phyloP scores from a whole-genome alignment of 2,329 filamentous ascomycete species.

The Ophiostoma ulmi region DNA sequence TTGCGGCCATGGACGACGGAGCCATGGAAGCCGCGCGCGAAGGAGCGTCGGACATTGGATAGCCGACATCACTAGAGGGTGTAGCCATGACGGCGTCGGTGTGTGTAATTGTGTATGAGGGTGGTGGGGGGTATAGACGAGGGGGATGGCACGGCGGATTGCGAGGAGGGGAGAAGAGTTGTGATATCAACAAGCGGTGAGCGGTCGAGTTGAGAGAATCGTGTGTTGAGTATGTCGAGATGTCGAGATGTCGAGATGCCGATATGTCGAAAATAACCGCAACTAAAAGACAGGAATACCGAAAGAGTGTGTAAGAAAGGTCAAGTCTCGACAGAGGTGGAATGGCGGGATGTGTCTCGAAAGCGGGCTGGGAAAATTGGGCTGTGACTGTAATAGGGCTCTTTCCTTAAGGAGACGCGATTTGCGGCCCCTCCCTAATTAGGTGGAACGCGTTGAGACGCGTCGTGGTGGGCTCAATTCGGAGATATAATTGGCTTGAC shows the following conservation, averaged over 20 bases:
- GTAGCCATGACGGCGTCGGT: slow-evolving; percentile 41
- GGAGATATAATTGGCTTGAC: slow-evolving; percentile 22
- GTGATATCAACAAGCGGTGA: slow-evolving; percentile 14
- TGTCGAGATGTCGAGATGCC: background rate
- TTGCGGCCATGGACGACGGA: slow-evolving; percentile 33
- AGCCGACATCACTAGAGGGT: slow-evolving; percentile 50
- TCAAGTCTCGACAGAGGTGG: slow-evolving; percentile 8
- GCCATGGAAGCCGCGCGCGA: slow-evolving; percentile 35
- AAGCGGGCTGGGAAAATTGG: slow-evolving; percentile 15
- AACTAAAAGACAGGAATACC: background rate
- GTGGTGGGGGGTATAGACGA: background rate
- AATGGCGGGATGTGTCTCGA: slow-evolving; percentile 18
- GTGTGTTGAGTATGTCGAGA: background rate
- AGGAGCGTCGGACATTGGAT: slow-evolving; percentile 53
- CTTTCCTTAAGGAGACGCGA: slow-evolving; percentile 16
- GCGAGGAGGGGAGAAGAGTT: background rate
- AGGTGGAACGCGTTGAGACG: slow-evolving; percentile 27
- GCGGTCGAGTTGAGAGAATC: background rate
- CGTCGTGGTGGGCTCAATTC: slow-evolving; percentile 21
- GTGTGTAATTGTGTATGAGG: background rate
- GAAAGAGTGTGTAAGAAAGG: background rate
- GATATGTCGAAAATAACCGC: background rate
- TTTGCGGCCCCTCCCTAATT: slow-evolving; percentile 20
- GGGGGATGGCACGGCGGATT: background rate
- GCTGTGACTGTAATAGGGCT: background rate